phyloP scores from a whole-genome alignment of 495 filamentous ascomycete genomes.

The Glonium stellatum region DNA sequence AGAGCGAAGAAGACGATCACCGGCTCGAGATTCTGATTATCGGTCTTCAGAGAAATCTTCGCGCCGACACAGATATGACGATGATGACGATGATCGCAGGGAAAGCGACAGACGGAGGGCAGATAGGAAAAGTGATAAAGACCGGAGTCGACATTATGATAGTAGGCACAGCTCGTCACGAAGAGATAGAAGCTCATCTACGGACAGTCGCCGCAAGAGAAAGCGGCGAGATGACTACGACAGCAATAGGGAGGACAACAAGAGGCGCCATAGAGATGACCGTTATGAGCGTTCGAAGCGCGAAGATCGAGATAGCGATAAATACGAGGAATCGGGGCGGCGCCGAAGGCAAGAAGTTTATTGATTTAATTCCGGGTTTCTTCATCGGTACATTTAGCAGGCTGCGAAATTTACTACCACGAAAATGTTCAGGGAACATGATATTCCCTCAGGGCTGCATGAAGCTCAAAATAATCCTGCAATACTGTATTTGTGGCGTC shows the following conservation, averaged over 20 bases:
- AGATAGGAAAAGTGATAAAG: constrained; percentile 31
- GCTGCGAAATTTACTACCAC: neutral
- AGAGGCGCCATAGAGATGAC: constrained; percentile 12
- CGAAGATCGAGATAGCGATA: constrained; percentile 7
- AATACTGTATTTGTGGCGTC: no score
- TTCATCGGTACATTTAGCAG: neutral
- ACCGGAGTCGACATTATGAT: constrained; percentile 24
- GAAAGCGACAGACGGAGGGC: constrained; percentile 17
- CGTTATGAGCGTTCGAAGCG: constrained; percentile 17
- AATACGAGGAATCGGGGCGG: neutral
- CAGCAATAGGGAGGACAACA: constrained; percentile 8
- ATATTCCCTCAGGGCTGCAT: no score
- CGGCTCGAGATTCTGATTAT: neutral
- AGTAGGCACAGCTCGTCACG: constrained; percentile 26
- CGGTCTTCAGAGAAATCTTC: constrained; percentile 32
- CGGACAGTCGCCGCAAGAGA: constrained; percentile 12
- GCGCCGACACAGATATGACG: constrained; percentile 20
- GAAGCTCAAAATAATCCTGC: no score
- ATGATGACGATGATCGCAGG: constrained; percentile 36
- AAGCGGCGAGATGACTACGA: constrained; percentile 8
- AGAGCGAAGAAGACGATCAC: constrained; percentile 18
- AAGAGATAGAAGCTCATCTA: constrained; percentile 28
- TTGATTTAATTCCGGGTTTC: neutral
- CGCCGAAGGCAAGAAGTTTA: constrained; percentile 1
- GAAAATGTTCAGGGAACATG: neutral